Evolutionary conservation across 2,329 filamentous ascomycete species (phyloP).

Genomic region (Exserohilum rostratum): DNA sequence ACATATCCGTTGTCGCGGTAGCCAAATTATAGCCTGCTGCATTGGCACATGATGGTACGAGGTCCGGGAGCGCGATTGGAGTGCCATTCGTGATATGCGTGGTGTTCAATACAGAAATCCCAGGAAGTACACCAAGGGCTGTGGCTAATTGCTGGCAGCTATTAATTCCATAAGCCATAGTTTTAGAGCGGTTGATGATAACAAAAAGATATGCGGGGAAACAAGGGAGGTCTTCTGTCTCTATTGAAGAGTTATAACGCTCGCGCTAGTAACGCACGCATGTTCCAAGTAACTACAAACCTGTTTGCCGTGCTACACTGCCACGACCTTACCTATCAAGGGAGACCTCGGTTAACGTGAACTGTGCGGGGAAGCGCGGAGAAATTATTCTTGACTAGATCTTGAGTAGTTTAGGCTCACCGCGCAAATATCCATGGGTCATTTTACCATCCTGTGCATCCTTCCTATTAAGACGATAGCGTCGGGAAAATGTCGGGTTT

Average conservation of each 20-base stretch:
- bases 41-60: conserved; percentile 14
- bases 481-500: neutral
- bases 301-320: neutral
- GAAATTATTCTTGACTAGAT: neutral
- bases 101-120: conserved; percentile 10
- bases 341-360: neutral
- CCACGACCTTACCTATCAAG: neutral
- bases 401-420: neutral
- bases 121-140: conserved; percentile 3
- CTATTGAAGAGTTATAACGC: neutral
- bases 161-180: conserved; percentile 9
- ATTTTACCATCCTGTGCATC: neutral
- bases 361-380: neutral
- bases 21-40: conserved; percentile 1
- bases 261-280: neutral
- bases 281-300: neutral
- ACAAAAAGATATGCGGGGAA: neutral
- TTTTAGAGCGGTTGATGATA: neutral
- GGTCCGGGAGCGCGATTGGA: conserved; percentile 3
- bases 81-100: conserved; percentile 11
- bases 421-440: neutral
- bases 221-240: neutral
- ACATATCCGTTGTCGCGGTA: conserved; percentile 16
- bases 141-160: conserved; percentile 12
- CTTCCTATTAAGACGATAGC: neutral